Evolutionary conservation across 345 rosid genomes (phyloP).

Genomic region (Luvunga scandens): DNA sequence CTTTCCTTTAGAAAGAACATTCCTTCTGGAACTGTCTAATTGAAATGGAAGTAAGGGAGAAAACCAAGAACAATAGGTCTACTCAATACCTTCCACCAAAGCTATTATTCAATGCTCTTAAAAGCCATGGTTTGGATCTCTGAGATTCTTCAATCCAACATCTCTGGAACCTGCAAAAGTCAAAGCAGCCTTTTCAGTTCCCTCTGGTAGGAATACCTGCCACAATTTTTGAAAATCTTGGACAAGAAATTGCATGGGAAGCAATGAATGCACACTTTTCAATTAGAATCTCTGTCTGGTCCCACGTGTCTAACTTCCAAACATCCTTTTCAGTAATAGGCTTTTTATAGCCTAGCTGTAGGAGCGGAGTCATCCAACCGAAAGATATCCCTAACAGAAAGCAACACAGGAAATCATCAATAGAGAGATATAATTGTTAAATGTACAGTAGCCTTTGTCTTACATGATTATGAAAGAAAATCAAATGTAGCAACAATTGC

Average conservation of each 20-base stretch:
- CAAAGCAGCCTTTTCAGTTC: slow-evolving; percentile 3
- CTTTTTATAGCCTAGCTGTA: slow-evolving; percentile 79
- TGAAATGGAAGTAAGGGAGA: neutral
- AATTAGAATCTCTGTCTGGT: slow-evolving; percentile 70
- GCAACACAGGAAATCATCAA: slow-evolving; percentile 9
- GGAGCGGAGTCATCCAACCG: slow-evolving; percentile 86
- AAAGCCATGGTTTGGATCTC: slow-evolving; percentile 76
- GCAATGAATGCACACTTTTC: slow-evolving; percentile 43
- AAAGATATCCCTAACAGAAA: slow-evolving; percentile 59
- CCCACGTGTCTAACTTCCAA: slow-evolving; percentile 95
- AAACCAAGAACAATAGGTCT: neutral
- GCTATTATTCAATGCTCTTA: slow-evolving; percentile 79
- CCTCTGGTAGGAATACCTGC: neutral
- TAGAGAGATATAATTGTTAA: neutral
- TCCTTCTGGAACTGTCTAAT: neutral
- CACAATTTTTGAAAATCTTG: neutral
- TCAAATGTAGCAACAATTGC: neutral
- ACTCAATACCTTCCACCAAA: slow-evolving; percentile 71
- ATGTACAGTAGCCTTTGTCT: neutral
- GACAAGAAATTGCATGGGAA: slow-evolving; percentile 16
- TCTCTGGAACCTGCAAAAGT: slow-evolving; percentile 59
- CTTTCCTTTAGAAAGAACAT: neutral
- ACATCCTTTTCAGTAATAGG: slow-evolving; percentile 90
- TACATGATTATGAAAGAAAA: neutral
- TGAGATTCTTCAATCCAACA: slow-evolving; percentile 75